A percentile compares a stretch with the other conserved stretches of the same genome.
Conservation (phyloP, 805 yeast species). For the Limtongozyma cylindracea region DNA sequence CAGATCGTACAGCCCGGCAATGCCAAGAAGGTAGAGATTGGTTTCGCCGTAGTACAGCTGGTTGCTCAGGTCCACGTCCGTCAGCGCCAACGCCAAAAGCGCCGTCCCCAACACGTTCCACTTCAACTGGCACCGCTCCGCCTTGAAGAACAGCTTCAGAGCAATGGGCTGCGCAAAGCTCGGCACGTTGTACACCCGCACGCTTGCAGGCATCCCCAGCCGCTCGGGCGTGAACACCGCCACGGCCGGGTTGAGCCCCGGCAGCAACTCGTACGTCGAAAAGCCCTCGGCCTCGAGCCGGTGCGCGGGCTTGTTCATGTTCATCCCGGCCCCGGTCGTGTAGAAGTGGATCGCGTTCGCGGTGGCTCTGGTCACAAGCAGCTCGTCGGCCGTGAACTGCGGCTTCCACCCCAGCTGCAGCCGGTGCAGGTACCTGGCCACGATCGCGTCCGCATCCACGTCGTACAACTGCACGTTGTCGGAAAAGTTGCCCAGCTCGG, state of each 20-base stretch:
- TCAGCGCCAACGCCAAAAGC: conserved; percentile 73
- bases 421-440: conserved; percentile 47
- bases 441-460: conserved; percentile 17
- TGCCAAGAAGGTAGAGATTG: conserved; percentile 69
- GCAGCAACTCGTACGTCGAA: conserved; percentile 43
- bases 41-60: conserved; percentile 95
- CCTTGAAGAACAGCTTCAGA: conserved; percentile 79
- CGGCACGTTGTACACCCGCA: conserved; percentile 63
- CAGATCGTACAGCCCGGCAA: conserved; percentile 81
- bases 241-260: conserved; percentile 74
- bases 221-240: conserved; percentile 81
- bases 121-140: conserved; percentile 73
- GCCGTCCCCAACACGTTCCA: conserved; percentile 96
- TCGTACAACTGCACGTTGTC: conserved; percentile 66
- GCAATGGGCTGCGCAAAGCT: conserved; percentile 56
- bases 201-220: conserved; percentile 72
- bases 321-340: conserved; percentile 14
- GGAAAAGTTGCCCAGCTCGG: conserved; percentile 46
- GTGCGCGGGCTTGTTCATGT: conserved; percentile 21
- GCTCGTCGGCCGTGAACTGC: conserved; percentile 72
- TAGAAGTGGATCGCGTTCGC: conserved; percentile 44
- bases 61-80: conserved; percentile 87
- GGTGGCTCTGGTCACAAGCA: conserved; percentile 33
- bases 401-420: conserved; percentile 81
- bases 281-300: conserved; percentile 14